Percentiles rank a stretch among this genome's conserved stretches.
Evolutionary conservation across 1,284 basidiomycete genomes (phyloP).

Genomic region (Blastosporella zonata): DNA sequence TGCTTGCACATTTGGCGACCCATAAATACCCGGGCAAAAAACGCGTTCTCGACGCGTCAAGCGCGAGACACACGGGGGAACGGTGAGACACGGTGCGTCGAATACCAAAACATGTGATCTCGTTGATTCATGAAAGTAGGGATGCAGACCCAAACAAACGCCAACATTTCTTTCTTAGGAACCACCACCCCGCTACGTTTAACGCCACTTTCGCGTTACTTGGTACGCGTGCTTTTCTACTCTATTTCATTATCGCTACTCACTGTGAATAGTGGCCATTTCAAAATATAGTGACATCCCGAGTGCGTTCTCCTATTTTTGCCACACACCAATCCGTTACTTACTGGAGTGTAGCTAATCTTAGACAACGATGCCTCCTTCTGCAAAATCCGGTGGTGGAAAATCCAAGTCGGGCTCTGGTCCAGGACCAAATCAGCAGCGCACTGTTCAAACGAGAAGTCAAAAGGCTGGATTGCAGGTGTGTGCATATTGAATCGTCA

Average conservation of each 20-base stretch:
- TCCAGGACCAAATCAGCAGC: slow-evolving; percentile 25
- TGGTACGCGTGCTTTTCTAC: slow-evolving; percentile 15
- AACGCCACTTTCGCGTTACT: slow-evolving; percentile 27
- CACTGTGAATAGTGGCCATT: not conserved
- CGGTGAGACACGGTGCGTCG: slow-evolving; percentile 13
- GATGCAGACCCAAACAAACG: slow-evolving; percentile 17
- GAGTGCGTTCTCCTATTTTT: slow-evolving; percentile 16
- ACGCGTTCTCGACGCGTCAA: slow-evolving; percentile 16
- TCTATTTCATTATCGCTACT: slow-evolving; percentile 4
- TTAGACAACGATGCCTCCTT: slow-evolving; percentile 33
- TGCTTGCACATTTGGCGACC: not conserved
- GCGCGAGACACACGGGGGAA: slow-evolving; percentile 7
- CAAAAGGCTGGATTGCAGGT: slow-evolving; percentile 86
- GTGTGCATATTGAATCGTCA: slow-evolving; percentile 23
- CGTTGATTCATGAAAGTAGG: slow-evolving; percentile 20
- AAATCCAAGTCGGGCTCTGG: slow-evolving; percentile 40
- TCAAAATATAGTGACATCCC: slow-evolving; percentile 4
- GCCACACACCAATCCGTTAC: not conserved
- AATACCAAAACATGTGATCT: slow-evolving; percentile 22
- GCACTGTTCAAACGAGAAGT: slow-evolving; percentile 59
- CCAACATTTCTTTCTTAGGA: slow-evolving; percentile 33
- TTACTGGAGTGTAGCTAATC: not conserved
- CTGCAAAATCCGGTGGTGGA: slow-evolving; percentile 41
- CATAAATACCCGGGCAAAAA: not conserved
- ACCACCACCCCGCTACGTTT: slow-evolving; percentile 30